Evolutionary conservation across 768 basidiomycete genomes (phyloP).

Genomic region (Russula vinacea): DNA sequence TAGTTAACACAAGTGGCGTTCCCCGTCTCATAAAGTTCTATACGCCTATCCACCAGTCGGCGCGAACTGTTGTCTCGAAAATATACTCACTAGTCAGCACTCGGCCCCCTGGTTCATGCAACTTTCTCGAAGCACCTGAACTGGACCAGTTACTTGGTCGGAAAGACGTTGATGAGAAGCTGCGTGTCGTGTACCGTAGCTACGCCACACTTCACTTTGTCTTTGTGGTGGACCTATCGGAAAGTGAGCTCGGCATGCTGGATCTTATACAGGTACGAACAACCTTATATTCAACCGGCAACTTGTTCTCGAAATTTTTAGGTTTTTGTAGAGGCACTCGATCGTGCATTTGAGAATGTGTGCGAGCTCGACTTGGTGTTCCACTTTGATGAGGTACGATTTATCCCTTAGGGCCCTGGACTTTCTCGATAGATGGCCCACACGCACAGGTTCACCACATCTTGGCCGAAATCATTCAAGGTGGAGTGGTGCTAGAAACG

Average conservation of each 20-base stretch:
- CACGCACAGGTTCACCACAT: conserved; percentile 81
- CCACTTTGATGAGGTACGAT: conserved; percentile 90
- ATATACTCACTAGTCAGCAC: conserved; percentile 86
- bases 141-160: conserved; percentile 68
- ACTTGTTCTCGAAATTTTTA: conserved; percentile 34
- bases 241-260: conserved; percentile 94
- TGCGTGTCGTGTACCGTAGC: conserved; percentile 89
- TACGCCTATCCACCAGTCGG: conserved; percentile 66
- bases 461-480: conserved; percentile 93
- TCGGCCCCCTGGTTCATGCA: conserved; percentile 82
- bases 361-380: conserved; percentile 98
- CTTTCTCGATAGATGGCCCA: conserved; percentile 5
- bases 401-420: background rate
- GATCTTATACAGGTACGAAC: conserved; percentile 88
- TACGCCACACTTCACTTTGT: conserved; percentile 98
- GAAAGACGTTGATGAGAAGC: conserved; percentile 51
- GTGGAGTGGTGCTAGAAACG: conserved; percentile 93
- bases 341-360: conserved; percentile 95
- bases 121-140: conserved; percentile 93
- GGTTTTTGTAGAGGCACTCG: conserved; percentile 97
- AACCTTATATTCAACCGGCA: too few species aligned
- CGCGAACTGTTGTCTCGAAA: conserved; percentile 73
- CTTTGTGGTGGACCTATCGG: conserved; percentile 92
- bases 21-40: conserved; percentile 87
- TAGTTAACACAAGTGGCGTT: conserved; percentile 92